Conservation (phyloP, 2,329 filamentous ascomycete genomes). For the Sarocladium kiliense region DNA sequence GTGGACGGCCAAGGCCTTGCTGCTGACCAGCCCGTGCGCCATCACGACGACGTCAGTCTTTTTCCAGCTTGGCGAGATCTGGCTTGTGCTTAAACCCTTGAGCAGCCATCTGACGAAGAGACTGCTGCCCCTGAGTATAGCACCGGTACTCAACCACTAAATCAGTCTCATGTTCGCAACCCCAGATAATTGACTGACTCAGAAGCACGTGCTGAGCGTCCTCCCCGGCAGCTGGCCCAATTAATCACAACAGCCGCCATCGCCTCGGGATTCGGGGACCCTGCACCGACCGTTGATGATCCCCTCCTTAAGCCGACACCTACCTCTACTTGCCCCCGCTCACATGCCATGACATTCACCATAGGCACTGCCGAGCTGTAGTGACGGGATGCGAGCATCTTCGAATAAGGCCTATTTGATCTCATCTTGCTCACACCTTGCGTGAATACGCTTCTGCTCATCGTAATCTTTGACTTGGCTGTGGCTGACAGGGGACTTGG, state of each 20-base stretch:
- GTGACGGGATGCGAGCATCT: no score
- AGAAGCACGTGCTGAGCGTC: neutral
- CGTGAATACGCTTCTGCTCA: no score
- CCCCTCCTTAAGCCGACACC: neutral
- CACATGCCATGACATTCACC: no score
- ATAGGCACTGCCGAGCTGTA: no score
- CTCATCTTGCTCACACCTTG: no score
- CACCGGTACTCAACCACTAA: no score
- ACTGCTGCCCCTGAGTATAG: no score
- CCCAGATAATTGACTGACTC: neutral
- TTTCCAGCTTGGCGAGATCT: neutral
- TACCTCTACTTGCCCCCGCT: neutral
- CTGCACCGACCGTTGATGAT: neutral
- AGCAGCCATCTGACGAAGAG: no score
- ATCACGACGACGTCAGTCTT: neutral
- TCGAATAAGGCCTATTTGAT: no score
- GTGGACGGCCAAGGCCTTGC: neutral
- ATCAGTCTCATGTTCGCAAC: no score
- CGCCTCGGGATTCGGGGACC: constrained; percentile 3
- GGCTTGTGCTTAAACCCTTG: neutral
- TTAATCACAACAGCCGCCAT: neutral
- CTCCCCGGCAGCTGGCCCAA: neutral
- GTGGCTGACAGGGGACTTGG: no score
- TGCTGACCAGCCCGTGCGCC: neutral
- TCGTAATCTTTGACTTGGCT: no score